phyloP scores from a whole-genome alignment of 441 rosid genomes.

The Populus tomentosa region DNA sequence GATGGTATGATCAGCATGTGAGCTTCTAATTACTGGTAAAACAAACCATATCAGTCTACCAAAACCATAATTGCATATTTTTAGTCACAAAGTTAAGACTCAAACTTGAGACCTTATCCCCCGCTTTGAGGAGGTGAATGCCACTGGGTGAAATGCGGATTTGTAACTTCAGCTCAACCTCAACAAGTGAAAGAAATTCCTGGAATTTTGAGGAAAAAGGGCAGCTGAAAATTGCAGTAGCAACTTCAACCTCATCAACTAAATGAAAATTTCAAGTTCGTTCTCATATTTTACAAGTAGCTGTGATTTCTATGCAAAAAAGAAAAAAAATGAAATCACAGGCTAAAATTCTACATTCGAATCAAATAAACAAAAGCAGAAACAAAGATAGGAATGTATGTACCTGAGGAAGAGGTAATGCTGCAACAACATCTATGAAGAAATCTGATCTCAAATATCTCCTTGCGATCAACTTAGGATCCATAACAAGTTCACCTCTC shows the following conservation, averaged over 20 bases:
- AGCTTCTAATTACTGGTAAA: constrained; percentile 60
- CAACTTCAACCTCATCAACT: background rate
- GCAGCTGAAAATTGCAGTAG: background rate
- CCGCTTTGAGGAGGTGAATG: background rate
- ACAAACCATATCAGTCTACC: constrained; percentile 84
- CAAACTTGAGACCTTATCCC: background rate
- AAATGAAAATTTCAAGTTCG: background rate
- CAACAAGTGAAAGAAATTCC: background rate
- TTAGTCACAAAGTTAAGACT: background rate
- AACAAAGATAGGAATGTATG: background rate
- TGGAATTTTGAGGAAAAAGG: background rate
- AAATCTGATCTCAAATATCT: constrained; percentile 73
- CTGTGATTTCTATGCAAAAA: background rate
- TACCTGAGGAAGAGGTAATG: constrained; percentile 96
- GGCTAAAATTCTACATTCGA: background rate
- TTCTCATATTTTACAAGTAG: background rate
- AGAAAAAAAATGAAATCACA: background rate
- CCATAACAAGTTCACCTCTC: constrained; percentile 86
- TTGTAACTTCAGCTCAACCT: background rate
- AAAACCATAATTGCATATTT: background rate
- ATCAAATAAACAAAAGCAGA: background rate
- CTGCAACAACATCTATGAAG: constrained; percentile 64
- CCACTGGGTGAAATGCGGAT: background rate
- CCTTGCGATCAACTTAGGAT: constrained; percentile 54
- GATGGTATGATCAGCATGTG: constrained; percentile 64